Evolutionary conservation across 495 filamentous ascomycete species (phyloP).

Genomic region (Aspergillus affinis): DNA sequence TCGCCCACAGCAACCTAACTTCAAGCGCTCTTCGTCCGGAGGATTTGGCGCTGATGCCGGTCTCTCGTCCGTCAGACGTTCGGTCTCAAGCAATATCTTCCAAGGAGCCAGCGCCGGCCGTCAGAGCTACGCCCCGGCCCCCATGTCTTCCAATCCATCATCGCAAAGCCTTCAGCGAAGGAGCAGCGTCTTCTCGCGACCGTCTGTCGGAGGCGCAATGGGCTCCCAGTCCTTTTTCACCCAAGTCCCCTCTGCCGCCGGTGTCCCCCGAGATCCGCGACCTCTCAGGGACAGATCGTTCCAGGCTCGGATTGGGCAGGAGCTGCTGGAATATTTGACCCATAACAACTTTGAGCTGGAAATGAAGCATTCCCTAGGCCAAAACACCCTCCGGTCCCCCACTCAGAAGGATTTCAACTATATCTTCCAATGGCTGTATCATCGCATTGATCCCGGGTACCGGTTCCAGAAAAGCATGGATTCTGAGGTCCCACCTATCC

Average conservation of each 20-base stretch:
- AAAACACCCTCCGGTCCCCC: slow-evolving; percentile 86
- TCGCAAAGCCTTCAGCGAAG: slow-evolving; percentile 60
- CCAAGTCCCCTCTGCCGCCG: slow-evolving; percentile 72
- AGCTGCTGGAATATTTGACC: slow-evolving; percentile 87
- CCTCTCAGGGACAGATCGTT: slow-evolving; percentile 79
- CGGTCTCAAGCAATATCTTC: slow-evolving; percentile 70
- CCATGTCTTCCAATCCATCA: slow-evolving; percentile 47
- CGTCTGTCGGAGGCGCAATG: slow-evolving; percentile 60
- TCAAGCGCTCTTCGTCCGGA: slow-evolving; percentile 79
- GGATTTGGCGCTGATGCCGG: slow-evolving; percentile 67
- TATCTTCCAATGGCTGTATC: slow-evolving; percentile 98
- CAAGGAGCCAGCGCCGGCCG: slow-evolving; percentile 58
- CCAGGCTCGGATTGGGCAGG: slow-evolving; percentile 78
- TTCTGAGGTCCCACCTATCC: slow-evolving; percentile 83
- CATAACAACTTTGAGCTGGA: slow-evolving; percentile 95
- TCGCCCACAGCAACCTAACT: slow-evolving; percentile 80
- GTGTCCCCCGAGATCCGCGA: slow-evolving; percentile 82
- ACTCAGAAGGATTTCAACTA: slow-evolving; percentile 97
- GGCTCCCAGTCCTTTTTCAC: slow-evolving; percentile 90
- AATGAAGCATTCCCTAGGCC: slow-evolving; percentile 85
- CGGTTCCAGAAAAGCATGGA: slow-evolving; percentile 90
- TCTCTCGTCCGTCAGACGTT: slow-evolving; percentile 81
- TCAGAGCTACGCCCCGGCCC: slow-evolving; percentile 70
- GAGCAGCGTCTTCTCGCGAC: slow-evolving; percentile 80
- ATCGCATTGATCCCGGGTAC: slow-evolving; percentile 89